phyloP scores from a whole-genome alignment of 352 stramenopile species.

The Phytophthora quininea region DNA sequence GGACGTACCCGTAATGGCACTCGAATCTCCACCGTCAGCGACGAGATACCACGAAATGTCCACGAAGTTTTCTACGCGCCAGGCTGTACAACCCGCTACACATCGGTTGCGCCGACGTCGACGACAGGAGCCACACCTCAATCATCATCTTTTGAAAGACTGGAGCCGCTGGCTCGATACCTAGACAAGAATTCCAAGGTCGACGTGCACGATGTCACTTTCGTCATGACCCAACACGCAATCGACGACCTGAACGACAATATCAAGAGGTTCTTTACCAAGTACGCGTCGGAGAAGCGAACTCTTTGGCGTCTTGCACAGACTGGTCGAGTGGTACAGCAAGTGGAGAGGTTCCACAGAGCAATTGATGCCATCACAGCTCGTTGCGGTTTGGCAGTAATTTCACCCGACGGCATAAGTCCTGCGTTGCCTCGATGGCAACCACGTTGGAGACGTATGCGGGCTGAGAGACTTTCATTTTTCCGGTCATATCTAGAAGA shows the following conservation, averaged over 20 bases:
- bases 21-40: constrained; percentile 24
- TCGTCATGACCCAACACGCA: constrained; percentile 23
- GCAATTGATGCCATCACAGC: constrained; percentile 36
- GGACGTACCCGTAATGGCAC: constrained; percentile 24
- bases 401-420: constrained; percentile 6
- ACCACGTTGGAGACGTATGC: constrained; percentile 38
- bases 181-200: constrained; percentile 21
- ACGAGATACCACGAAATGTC: constrained; percentile 20
- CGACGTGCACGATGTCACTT: constrained; percentile 11
- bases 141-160: constrained; percentile 36
- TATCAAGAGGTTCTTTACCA: constrained; percentile 36
- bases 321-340: constrained; percentile 40
- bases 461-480: constrained; percentile 36
- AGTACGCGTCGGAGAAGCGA: constrained; percentile 30
- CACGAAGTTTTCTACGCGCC: constrained; percentile 12
- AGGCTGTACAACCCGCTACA: constrained; percentile 15
- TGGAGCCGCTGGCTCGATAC: constrained; percentile 28
- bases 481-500: constrained; percentile 32
- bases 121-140: constrained; percentile 29
- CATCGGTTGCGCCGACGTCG: constrained; percentile 25
- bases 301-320: constrained; percentile 37
- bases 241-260: constrained; percentile 34
- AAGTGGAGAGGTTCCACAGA: constrained; percentile 42
- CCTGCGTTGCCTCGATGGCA: constrained; percentile 34
- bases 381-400: constrained; percentile 32